These are phyloP conservation scores for Mrakia gelida DNA, from an alignment of 768 basidiomycete genomes.

Conservation along the genomic window DNA sequence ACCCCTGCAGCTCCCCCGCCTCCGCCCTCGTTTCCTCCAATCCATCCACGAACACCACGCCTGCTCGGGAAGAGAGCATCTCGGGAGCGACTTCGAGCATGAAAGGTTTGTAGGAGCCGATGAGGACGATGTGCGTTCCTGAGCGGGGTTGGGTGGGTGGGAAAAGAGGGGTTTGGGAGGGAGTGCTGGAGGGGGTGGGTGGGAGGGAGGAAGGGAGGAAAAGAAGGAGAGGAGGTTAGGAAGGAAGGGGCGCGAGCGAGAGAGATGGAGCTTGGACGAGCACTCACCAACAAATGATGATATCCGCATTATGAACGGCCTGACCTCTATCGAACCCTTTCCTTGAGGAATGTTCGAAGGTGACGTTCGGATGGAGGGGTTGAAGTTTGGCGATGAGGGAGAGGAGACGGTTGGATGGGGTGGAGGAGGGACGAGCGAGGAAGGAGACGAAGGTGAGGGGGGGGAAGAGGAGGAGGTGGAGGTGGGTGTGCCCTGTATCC, in stretches of 20 bases:
- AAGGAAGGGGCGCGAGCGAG: not conserved
- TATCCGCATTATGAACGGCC: conserved; percentile 34
- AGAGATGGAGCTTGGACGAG: too few relatives aligned
- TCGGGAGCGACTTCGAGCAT: conserved; percentile 38
- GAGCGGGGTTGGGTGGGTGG: conserved; percentile 8
- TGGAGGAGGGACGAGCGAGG: conserved; percentile 56
- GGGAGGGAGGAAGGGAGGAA: not conserved
- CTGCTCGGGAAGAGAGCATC: not conserved
- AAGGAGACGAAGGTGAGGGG: conserved; percentile 57
- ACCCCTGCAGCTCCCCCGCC: conserved; percentile 31
- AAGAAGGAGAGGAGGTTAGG: not conserved
- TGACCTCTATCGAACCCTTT: conserved; percentile 1
- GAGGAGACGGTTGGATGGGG: conserved; percentile 44
- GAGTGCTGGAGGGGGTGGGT: conserved; percentile 33
- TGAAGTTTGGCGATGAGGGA: conserved; percentile 32
- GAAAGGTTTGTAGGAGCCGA: conserved; percentile 34
- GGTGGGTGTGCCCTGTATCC: conserved; percentile 54
- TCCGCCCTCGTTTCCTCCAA: conserved; percentile 4
- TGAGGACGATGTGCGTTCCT: conserved; percentile 36
- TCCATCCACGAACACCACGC: conserved; percentile 31
- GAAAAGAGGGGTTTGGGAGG: conserved; percentile 37
- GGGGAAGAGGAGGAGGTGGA: conserved; percentile 59
- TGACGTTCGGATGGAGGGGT: conserved; percentile 28
- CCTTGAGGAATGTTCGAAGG: not conserved
- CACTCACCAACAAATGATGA: conserved; percentile 46